Evolutionary conservation across 2,329 filamentous ascomycete genomes (phyloP).

Genomic region (Beauveria brongniartii): DNA sequence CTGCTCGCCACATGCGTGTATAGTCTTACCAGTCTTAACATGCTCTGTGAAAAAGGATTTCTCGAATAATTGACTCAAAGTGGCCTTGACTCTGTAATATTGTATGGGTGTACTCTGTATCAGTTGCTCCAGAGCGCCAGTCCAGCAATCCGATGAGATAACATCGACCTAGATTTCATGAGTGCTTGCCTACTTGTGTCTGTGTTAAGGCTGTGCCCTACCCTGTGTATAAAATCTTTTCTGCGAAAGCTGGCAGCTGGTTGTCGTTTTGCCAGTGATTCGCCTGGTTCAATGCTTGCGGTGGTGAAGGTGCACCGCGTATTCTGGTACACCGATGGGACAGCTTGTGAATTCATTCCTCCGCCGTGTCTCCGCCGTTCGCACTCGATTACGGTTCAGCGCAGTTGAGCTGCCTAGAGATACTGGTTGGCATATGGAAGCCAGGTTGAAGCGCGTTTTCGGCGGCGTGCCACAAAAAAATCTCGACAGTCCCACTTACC

Average conservation of each 20-base stretch:
- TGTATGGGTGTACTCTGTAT: conserved; percentile 28
- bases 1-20: background rate
- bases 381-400: background rate
- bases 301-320: conserved; percentile 67
- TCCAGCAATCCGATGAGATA: conserved; percentile 60
- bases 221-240: conserved; percentile 49
- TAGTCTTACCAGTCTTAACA: conserved; percentile 61
- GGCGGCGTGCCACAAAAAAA: background rate
- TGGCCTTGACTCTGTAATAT: conserved; percentile 66
- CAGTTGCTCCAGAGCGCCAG: conserved; percentile 45
- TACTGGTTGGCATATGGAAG: background rate
- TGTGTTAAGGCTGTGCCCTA: background rate
- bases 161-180: conserved; percentile 50
- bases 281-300: background rate
- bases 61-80: conserved; percentile 61
- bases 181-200: background rate
- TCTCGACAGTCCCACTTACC: conserved; percentile 7
- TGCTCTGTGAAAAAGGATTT: conserved; percentile 75
- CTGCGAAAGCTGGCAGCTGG: background rate
- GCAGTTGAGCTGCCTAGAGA: background rate
- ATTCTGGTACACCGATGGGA: conserved; percentile 41
- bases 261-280: background rate
- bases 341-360: conserved; percentile 37
- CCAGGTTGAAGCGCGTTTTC: background rate
- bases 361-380: background rate